Base-by-base conservation (phyloP, 441 rosid genomes). In the Gossypium schwendimanii region DNA sequence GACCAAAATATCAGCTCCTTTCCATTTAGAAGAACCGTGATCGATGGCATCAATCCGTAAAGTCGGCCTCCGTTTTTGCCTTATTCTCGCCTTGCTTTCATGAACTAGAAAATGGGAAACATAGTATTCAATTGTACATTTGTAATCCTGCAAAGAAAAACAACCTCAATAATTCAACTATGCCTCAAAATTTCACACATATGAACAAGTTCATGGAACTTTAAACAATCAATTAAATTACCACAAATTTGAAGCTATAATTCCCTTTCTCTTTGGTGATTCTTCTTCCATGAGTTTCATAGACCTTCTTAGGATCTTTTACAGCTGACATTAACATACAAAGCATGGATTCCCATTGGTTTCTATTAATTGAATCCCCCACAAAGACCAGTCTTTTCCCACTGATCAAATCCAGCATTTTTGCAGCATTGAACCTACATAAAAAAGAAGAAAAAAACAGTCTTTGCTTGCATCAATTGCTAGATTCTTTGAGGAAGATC, bases 321-420 rank as follows among this genome's bases (percentile, higher is more conserved):
- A 91, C 78, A 49, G 90, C 97, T 76, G 77, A 84, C 81, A 88
- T 81, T 78, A 94, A 73, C 90, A 91, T 54, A 78, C 99, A 94
- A 67, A 94, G 82, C 94, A 94, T 81, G 39, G 97, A 91, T 76
- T 94, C 99, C 98, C 98, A 92, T 61, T 89, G 99, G 80, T 92
- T 91, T 78, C 97, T 86, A 74, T 92, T 94, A 45, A 94, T 85
- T n/a, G 97, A 92, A 84, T 94, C 99, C 24, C 99, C 99, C 72
- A 94, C 97, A 76, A 94, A 94, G 67, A 92, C 92, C 62, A 94
- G 69, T 80, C 99, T 89, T 78, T 91, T 92, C 79, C 97, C 97
- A 84, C 90, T 83, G 0, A 94, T 85, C 80, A 82, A 72, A 31
- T 89, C 89, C 85, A 92, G 77, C 92, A 94, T 87, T 71, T 73